phyloP scores from a whole-genome alignment of 805 yeast species.

The Barnettozyma botsteinii region DNA sequence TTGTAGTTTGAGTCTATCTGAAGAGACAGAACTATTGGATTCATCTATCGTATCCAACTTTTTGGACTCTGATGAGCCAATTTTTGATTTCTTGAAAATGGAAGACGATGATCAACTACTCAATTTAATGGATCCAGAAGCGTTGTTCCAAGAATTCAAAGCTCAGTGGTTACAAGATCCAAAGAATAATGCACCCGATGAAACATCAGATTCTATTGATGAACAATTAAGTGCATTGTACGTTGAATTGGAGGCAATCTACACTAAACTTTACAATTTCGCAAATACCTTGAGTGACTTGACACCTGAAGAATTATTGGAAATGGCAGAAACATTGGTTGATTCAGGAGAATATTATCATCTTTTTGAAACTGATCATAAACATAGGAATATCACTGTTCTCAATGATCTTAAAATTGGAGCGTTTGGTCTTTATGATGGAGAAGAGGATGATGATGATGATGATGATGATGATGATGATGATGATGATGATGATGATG shows the following conservation, averaged over 20 bases:
- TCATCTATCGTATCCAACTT: not conserved
- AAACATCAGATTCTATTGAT: constrained; percentile 12
- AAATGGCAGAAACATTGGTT: constrained; percentile 11
- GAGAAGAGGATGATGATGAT: constrained; percentile 8
- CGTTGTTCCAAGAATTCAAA: constrained; percentile 8
- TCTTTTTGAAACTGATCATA: constrained; percentile 2
- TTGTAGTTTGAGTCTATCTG: not conserved
- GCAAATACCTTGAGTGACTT: constrained; percentile 14
- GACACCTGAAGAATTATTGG: constrained; percentile 13
- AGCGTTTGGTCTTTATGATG: constrained; percentile 2
- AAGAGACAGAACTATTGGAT: too few species aligned
- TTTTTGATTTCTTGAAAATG: constrained; percentile 6
- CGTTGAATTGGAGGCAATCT: constrained; percentile 12
- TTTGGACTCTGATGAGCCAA: constrained; percentile 3
- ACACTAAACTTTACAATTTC: constrained; percentile 11
- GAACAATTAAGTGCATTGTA: constrained; percentile 10
- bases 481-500: not conserved
- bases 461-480: constrained; percentile 7
- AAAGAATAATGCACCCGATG: not conserved
- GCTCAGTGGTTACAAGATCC: constrained; percentile 7
- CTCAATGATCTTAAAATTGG: not conserved
- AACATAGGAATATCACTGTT: constrained; percentile 2
- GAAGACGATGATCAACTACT: constrained; percentile 2
- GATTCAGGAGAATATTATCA: not conserved
- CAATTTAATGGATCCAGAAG: constrained; percentile 3